A percentile compares a stretch with the other conserved stretches of the same genome.
Evolutionary conservation across 2,329 filamentous ascomycete species (phyloP).

Genomic region (Cladosporium oxysporum): DNA sequence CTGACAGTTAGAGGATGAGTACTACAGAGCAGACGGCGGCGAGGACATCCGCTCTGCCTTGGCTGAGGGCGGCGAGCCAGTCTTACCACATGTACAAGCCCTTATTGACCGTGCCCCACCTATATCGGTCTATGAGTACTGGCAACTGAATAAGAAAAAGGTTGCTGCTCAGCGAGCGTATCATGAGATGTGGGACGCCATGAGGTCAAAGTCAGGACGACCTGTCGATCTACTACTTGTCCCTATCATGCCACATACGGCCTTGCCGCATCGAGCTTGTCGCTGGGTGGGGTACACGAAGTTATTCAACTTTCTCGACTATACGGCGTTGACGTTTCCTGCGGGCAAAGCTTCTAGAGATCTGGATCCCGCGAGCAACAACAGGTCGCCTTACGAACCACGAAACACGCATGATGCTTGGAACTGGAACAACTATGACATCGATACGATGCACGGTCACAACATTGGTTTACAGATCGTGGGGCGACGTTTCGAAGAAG

Average conservation of each 20-base stretch:
- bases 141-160: conserved; percentile 65
- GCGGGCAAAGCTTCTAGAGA: conserved; percentile 50
- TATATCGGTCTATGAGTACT: conserved; percentile 66
- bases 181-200: conserved; percentile 59
- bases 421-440: conserved; percentile 66
- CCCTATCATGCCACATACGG: conserved; percentile 62
- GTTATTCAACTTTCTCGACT: conserved; percentile 49
- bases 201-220: conserved; percentile 45
- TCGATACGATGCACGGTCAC: conserved; percentile 77
- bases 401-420: conserved; percentile 55
- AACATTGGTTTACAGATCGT: conserved; percentile 82
- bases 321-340: conserved; percentile 59
- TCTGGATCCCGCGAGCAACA: conserved; percentile 36
- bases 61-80: conserved; percentile 58
- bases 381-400: conserved; percentile 42
- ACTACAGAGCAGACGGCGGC: conserved; percentile 63
- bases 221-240: conserved; percentile 58
- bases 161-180: conserved; percentile 55
- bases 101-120: conserved; percentile 55
- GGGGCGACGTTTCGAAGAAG: conserved; percentile 74
- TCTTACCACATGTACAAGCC: conserved; percentile 59
- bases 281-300: conserved; percentile 37
- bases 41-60: conserved; percentile 63
- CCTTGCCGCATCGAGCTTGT: conserved; percentile 48
- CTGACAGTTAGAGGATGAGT: conserved; percentile 50